phyloP scores from a whole-genome alignment of 2,329 filamentous ascomycete species.

The Xylariaceae sp. region DNA sequence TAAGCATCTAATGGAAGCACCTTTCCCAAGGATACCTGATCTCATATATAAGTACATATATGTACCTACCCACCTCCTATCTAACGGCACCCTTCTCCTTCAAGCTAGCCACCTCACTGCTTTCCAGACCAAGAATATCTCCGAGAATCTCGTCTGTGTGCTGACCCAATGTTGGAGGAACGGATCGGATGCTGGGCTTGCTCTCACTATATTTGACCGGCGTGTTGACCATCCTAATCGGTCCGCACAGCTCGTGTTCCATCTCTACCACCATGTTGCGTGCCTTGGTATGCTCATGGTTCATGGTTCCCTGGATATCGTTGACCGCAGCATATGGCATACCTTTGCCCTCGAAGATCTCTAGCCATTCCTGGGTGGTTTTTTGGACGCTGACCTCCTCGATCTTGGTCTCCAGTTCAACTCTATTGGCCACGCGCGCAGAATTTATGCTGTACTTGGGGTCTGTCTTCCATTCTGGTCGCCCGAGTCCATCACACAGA shows the following conservation, averaged over 20 bases:
- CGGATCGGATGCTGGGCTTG: constrained; percentile 71
- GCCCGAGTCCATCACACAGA: constrained; percentile 62
- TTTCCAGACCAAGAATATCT: constrained; percentile 63
- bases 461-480: constrained; percentile 63
- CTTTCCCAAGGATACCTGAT: background rate
- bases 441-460: constrained; percentile 63
- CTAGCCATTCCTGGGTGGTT: constrained; percentile 87
- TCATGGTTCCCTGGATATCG: constrained; percentile 82
- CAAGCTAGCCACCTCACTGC: constrained; percentile 62
- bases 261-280: constrained; percentile 89
- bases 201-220: constrained; percentile 92
- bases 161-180: constrained; percentile 84
- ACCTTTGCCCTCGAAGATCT: constrained; percentile 83
- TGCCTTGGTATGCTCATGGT: constrained; percentile 82
- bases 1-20: background rate
- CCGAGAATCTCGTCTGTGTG: constrained; percentile 79
- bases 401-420: constrained; percentile 76
- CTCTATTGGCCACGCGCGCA: constrained; percentile 69
- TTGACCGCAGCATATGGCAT: constrained; percentile 96
- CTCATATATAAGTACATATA: background rate
- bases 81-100: constrained; percentile 68
- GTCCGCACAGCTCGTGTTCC: constrained; percentile 80
- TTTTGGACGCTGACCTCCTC: constrained; percentile 73
- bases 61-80: constrained; percentile 33
- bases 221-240: constrained; percentile 88